These are phyloP conservation scores for Fusarium floridanum DNA, from an alignment of 2,329 filamentous ascomycete genomes.

Conservation along the genomic window DNA sequence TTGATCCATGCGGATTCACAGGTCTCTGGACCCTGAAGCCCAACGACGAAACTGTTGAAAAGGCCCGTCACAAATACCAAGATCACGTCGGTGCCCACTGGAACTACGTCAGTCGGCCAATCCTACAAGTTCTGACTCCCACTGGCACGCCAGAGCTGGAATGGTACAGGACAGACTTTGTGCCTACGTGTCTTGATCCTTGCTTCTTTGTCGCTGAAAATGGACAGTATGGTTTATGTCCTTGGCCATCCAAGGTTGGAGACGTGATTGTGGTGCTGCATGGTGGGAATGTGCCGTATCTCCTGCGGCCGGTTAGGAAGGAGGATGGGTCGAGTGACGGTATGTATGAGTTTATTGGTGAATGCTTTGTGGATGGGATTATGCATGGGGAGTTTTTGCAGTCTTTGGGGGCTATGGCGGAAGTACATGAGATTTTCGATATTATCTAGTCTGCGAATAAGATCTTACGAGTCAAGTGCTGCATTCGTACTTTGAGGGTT, in stretches of 20 bases:
- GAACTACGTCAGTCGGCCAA: background rate
- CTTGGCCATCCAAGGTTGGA: slow-evolving; percentile 26
- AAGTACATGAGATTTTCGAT: background rate
- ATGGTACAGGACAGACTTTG: slow-evolving; percentile 8
- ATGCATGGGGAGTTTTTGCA: slow-evolving; percentile 29
- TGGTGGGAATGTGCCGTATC: slow-evolving; percentile 31
- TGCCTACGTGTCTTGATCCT: slow-evolving; percentile 15
- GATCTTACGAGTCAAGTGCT: background rate
- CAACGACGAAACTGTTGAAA: background rate
- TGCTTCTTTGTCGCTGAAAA: slow-evolving; percentile 28
- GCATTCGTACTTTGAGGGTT: background rate
- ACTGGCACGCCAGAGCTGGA: accelerated
- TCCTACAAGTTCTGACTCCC: background rate
- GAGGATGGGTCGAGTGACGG: background rate
- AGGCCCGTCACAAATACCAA: slow-evolving; percentile 13
- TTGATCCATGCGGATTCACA: slow-evolving; percentile 29
- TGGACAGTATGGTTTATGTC: slow-evolving; percentile 24
- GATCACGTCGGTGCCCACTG: slow-evolving; percentile 31
- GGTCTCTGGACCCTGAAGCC: slow-evolving; percentile 19
- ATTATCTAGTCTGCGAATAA: background rate
- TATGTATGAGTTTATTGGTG: slow-evolving; percentile 19
- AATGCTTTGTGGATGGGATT: slow-evolving; percentile 30
- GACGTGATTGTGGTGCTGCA: slow-evolving; percentile 22
- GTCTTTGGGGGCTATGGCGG: background rate
- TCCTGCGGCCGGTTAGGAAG: background rate